Evolutionary conservation across 495 filamentous ascomycete genomes (phyloP), one percentile per base, ranked within the genome.

Genomic region (Penicillium longicatenatum): DNA sequence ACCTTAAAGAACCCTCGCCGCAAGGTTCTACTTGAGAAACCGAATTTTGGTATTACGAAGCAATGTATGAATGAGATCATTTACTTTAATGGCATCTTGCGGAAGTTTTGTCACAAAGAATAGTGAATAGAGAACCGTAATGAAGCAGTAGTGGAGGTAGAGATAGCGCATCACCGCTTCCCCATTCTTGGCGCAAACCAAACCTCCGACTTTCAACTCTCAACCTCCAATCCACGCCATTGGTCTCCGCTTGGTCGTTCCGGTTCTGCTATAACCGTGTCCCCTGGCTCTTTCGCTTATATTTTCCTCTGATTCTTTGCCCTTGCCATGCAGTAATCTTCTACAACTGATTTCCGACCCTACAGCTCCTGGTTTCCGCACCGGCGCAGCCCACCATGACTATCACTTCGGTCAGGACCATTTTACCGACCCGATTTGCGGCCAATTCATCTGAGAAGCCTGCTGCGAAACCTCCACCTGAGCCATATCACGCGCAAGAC

Each of bases 1-100:
- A 89, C 64, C 73, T 95, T 39, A 87, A 92, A 64, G 89, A 94
- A 14, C 91, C 92, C 2, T 82, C 82, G 52, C 90, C 35, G 12
- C 24, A n/a, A 70, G 81, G 20, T 24, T 30, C 16, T 44, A 21
- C 29, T 21, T 35, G 12, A 12, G 26, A 51, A 21, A 17, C 0
- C 1, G 0, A 49, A 5, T 26, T 26, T 50, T 30, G 17, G 20
- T 51, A 31, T 35, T 7, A 63, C 45, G 62, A 65, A 22, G 46
- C 54, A 42, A 62, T 59, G 59, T 44, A 9, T 57, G 49, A 39
- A 57, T 50, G 43, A 53, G 17, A 26, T 26, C 42, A 33, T 5
- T 48, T 52, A 46, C 16, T 43, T 57, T 44, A 53, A 58, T 31
- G 42, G 12, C 33, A 41, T 17, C 3, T 26, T 26, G 7, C 26